These are phyloP conservation scores for Pharus latifolius DNA, from an alignment of 176 grass and related monocot genomes.

Conservation along the genomic window DNA sequence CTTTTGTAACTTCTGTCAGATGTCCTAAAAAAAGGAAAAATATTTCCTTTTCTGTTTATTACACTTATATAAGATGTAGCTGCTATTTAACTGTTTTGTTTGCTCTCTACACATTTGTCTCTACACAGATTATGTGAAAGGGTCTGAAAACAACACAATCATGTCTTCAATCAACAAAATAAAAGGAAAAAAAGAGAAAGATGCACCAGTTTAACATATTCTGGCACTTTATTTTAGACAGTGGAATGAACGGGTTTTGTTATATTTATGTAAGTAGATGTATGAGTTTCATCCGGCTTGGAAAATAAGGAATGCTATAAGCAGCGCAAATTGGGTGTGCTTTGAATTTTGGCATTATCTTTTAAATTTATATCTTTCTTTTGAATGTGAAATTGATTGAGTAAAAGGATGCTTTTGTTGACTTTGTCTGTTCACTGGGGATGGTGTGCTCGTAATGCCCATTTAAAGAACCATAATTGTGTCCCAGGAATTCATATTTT, in stretches of 20 bases:
- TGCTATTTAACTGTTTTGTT: neutral
- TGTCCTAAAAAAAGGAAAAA: too few relatives aligned
- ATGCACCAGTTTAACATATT: neutral
- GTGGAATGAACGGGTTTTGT: too few relatives aligned
- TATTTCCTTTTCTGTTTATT: neutral
- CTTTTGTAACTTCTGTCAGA: neutral
- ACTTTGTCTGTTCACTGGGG: neutral
- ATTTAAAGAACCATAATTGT: neutral
- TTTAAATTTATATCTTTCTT: neutral
- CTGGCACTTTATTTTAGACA: neutral
- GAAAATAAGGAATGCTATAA: neutral
- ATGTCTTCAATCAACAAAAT: neutral
- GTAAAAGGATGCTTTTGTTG: neutral
- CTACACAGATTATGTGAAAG: neutral
- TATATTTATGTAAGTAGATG: neutral
- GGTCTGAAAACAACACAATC: neutral
- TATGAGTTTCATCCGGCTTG: neutral
- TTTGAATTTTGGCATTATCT: neutral
- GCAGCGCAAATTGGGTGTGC: neutral
- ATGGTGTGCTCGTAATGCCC: neutral
- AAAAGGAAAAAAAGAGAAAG: neutral
- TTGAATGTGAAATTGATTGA: neutral
- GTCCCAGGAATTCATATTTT: neutral
- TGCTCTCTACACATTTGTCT: neutral
- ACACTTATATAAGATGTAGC: conserved; percentile 1